Base-by-base conservation (phyloP, 768 basidiomycete genomes). In the Trametes sanguinea region DNA sequence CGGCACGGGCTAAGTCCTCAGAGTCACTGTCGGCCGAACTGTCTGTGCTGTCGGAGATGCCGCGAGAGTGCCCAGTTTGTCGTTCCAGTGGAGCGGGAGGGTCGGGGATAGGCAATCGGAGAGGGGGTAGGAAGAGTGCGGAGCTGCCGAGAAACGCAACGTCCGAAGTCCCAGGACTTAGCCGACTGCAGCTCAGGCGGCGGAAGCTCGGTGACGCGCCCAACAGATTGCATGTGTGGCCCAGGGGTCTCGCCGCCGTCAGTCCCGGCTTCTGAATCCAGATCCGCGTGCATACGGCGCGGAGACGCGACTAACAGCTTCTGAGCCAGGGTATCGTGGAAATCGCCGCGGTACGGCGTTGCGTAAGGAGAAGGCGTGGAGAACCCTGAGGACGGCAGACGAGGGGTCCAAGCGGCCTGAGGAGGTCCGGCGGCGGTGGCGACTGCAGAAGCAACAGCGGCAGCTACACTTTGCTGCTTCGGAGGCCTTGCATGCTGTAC, bases 401-500 rank as follows among this genome's bases (percentile, higher is more conserved):
- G 78, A 37, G 76, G 73, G 44, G 73, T 76, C 67, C 72, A 73
- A 27, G 71, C 39, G 17, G 75, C 74, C 27, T 67, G 70, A 45
- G 48, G 17, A 0, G 56, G 59, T 2, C 63, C 64, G 29, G 67
- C 29, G 22, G 60, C 47, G 3, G 52, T 40, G 2, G 63, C 59
- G 17, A 56, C 51, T 29, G 54, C 57, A 33, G 74, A 57, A 4
- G 72, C 57, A 46, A 72, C 63, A 5, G 67, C 63, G 3, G 64
- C 47, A 0, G 56, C 55, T 16, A 63, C 50, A 13, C 54, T 52
- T 17, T 44, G 33, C 27, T 42, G 60, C 52, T 58, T 77, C 14
- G 77, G 76, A 17, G 81, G 79, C 46, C 81, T 79, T 13, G 90
- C 73, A 66, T 89, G 88, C 67, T 94, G 92, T 6, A 92, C 78